phyloP scores from a whole-genome alignment of 2,329 filamentous ascomycete genomes.

The Aureobasidium sp. region DNA sequence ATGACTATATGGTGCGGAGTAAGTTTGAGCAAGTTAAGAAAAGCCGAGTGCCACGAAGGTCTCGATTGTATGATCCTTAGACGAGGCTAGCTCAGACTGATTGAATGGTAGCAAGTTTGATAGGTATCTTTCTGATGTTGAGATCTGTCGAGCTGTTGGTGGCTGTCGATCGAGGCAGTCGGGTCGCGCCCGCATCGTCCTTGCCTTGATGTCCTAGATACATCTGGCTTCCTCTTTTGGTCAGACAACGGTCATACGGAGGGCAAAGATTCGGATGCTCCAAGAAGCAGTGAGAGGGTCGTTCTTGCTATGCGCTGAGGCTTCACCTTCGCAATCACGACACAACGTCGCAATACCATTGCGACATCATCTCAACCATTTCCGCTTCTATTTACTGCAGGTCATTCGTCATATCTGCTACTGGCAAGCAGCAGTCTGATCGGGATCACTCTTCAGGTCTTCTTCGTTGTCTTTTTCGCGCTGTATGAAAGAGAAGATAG shows the following conservation, averaged over 20 bases:
- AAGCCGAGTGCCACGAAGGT: background rate
- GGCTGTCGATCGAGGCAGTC: background rate
- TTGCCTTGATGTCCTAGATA: background rate
- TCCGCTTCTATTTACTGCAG: background rate
- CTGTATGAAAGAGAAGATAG: too few species aligned
- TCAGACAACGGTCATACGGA: background rate
- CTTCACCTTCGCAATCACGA: background rate
- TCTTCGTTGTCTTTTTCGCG: too few species aligned
- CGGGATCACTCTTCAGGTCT: too few species aligned
- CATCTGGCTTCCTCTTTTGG: background rate
- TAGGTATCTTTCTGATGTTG: background rate
- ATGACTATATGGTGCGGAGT: background rate
- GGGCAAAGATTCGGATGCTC: background rate
- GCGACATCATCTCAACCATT: background rate
- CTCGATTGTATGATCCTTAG: background rate
- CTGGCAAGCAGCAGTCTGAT: background rate
- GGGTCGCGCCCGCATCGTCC: background rate
- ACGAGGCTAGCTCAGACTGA: background rate
- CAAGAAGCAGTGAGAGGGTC: background rate
- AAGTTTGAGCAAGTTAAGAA: background rate
- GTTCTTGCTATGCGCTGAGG: background rate
- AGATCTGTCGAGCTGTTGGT: background rate
- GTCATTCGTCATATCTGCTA: background rate
- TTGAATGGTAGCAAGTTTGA: background rate
- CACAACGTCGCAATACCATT: background rate